Evolutionary conservation across 148 eudicot species (phyloP).

Genomic region (Silene latifolia): DNA sequence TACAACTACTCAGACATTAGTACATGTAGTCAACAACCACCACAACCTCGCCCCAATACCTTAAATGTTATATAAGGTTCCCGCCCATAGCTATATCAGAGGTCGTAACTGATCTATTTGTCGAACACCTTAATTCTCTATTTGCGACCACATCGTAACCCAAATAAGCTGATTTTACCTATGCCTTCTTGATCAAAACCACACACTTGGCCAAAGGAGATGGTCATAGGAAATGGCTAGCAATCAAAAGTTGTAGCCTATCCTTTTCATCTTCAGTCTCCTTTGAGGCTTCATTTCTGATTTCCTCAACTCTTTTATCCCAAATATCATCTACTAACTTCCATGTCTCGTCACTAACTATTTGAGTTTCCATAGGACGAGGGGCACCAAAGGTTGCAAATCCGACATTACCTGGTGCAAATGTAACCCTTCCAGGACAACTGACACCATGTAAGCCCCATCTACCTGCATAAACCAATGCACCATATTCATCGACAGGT

Average conservation of each 20-base stretch:
- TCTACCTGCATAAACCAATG: conserved; percentile 73
- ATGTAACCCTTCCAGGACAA: conserved; percentile 90
- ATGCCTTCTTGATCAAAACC: too few relatives aligned
- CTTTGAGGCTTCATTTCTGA: conserved; percentile 42
- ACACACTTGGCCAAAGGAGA: conserved; percentile 56
- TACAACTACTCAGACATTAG: background rate
- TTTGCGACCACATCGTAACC: background rate
- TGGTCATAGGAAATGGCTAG: too few relatives aligned
- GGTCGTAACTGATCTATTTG: too few relatives aligned
- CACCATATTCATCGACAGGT: conserved; percentile 75
- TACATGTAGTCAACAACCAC: background rate
- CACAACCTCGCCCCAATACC: background rate
- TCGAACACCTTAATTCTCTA: background rate
- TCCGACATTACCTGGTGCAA: conserved; percentile 87
- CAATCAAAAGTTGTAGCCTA: too few relatives aligned
- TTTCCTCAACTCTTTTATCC: conserved; percentile 64
- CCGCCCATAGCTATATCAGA: background rate
- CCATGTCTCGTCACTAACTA: conserved; percentile 79
- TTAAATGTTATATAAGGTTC: too few relatives aligned
- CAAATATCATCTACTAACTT: conserved; percentile 67
- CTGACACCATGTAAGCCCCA: conserved; percentile 84
- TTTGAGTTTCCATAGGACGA: conserved; percentile 85
- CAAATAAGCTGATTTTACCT: background rate
- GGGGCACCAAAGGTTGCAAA: conserved; percentile 89
- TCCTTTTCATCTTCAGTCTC: conserved; percentile 60